Percentiles rank a stretch among this genome's conserved stretches.
These are phyloP conservation scores for Rhododendron vialii DNA, from an alignment of 148 eudicot species.

Conservation along the genomic window DNA sequence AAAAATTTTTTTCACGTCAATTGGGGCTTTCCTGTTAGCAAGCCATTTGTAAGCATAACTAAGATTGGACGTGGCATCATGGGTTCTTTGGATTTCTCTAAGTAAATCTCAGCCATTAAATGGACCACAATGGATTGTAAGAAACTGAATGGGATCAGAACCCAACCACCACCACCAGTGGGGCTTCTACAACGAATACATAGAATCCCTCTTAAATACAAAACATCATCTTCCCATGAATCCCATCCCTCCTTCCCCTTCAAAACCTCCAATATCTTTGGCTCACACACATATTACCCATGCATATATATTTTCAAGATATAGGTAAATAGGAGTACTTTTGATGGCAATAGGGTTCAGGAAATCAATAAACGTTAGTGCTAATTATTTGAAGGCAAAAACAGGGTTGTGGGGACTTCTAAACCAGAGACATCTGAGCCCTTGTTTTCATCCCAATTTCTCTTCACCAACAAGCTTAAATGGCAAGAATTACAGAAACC, in stretches of 20 bases:
- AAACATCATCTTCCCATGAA: background rate
- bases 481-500: background rate
- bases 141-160: too few species aligned
- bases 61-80: too few species aligned
- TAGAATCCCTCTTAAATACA: background rate
- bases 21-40: too few species aligned
- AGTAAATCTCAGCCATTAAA: too few species aligned
- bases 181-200: background rate
- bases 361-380: constrained; percentile 20
- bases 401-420: background rate
- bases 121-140: too few species aligned
- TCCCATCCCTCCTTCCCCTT: background rate
- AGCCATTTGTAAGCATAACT: too few species aligned
- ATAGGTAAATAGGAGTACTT: background rate
- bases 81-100: too few species aligned
- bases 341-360: constrained; percentile 30
- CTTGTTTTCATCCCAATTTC: background rate
- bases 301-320: background rate
- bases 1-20: too few species aligned
- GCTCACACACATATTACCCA: background rate
- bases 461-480: background rate
- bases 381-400: background rate
- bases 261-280: background rate
- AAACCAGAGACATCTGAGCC: background rate
- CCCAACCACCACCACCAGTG: too few species aligned